Base-by-base conservation (phyloP, 75 land plant species). In the Azolla pinnata region DNA sequence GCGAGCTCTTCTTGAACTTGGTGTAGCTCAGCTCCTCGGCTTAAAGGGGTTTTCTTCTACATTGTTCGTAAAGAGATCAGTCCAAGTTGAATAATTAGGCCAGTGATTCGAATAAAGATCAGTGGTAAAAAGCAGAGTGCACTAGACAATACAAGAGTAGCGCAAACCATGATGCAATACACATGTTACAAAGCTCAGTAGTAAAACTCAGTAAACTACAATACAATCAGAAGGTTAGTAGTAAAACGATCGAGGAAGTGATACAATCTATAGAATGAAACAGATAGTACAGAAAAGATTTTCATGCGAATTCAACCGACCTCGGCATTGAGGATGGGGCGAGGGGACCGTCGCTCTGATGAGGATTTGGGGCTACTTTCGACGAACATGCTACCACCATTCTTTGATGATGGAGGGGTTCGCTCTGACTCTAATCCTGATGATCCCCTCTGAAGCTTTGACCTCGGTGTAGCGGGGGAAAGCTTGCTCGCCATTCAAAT, bases 1-100 rank as follows among this genome's bases (percentile, higher is more conserved):
- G 68, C 69, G 10, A 87, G 68, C 57, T 84, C 88, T 61, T 74
- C 79, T 34, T 81, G 68, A 17, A 83, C 81, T 25, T 80, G 57
- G 55, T 79, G 87, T 45, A 84, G 75, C 48, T 84, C 71, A 19
- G 77, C 70, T 18, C 49, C 63, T 26, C 54, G 2, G 14, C 54
- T 52, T 4, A 52, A 26, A 21, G 28, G 25, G 1, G 29, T 52
- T 26, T 14, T 23, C 24, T 52, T 52, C 54, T 52, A 29, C 29
- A 2, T 3, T 12, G 21, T 5, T 4, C 9, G 51, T n/a, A n/a
- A n/a, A n/a, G n/a, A n/a, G n/a, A n/a, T n/a, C n/a, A 35, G 12
- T 35, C 40, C 5, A 35, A 35, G 40, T 5, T 35, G 40, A 35
- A 12, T 35, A 35, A 35, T n/a, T n/a, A n/a, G n/a, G n/a, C n/a